Evolutionary conservation across 192 early-diverging fungal species (phyloP), one percentile per base, ranked within the genome.

Genomic region (Radiomyces spectabilis): DNA sequence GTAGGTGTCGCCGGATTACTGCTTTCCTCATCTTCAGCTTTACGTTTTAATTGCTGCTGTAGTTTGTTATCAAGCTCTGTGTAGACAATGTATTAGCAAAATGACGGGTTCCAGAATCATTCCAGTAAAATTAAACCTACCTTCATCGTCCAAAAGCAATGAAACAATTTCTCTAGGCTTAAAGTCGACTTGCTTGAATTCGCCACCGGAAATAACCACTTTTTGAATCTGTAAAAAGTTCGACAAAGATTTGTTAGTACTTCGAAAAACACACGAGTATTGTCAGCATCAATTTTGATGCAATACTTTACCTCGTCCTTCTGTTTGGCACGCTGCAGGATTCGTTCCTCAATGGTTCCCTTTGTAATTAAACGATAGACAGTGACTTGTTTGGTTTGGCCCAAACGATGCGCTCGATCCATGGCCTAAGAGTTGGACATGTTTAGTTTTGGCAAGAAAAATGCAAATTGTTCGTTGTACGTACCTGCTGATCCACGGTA

Each of bases 181-280:
- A 35, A 90, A 86, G 43, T 91, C 90, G 21, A 88, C 85, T 68
- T 76, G 79, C 65, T 82, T 84, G 61, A 84, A 85, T 51, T 91
- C 89, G 5, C 89, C 89, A n/a, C 93, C 92, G 15, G 88, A 85
- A 54, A 95, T 93, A 33, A 95, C 92, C 1, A 95, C 90, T 47
- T 89, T 88, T 59, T 95, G 92, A 18, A 94, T 94, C 61, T 61
- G n/a, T n/a, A n/a, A n/a, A n/a, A n/a, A 51, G 15, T 29, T 38
- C 29, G 0, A 2, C 18, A 27, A 49, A 57, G 40, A n/a, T 41
- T 27, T 45, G 43, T 59, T 18, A 43, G 3, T 38, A 22, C 16
- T 21, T 10, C 30, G 24, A 30, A 6, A 42, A 25, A n/a, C n/a
- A n/a, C n/a, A n/a, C n/a, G n/a, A n/a, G n/a, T n/a, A n/a, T n/a